Conservation (phyloP, 2,329 filamentous ascomycete species). For the Nigrospora sphaerica region DNA sequence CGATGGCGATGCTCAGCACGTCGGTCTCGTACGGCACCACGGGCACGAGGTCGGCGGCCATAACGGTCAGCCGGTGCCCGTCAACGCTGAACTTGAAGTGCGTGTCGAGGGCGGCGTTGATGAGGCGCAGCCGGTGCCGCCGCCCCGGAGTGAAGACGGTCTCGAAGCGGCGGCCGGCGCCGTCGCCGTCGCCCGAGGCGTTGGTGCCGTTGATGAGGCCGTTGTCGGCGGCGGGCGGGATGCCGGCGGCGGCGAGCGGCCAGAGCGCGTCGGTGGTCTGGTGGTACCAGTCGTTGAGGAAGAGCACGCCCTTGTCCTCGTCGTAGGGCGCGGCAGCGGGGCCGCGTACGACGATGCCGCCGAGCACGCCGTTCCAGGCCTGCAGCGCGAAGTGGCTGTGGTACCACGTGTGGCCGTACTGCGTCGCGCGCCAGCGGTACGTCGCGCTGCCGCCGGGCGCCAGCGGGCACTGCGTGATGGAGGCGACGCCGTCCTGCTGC, state of each 20-base stretch:
- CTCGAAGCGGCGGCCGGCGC: slow-evolving; percentile 10
- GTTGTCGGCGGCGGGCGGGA: slow-evolving; percentile 32
- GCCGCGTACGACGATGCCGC: slow-evolving; percentile 53
- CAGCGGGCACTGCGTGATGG: slow-evolving; percentile 41
- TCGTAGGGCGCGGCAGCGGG: slow-evolving; percentile 53
- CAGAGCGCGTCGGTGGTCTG: slow-evolving; percentile 29
- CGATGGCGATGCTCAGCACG: slow-evolving; percentile 20
- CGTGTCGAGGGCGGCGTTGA: slow-evolving; percentile 32
- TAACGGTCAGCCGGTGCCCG: slow-evolving; percentile 45
- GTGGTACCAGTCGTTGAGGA: slow-evolving; percentile 54
- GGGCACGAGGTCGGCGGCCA: slow-evolving; percentile 46
- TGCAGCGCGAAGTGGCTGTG: slow-evolving; percentile 50
- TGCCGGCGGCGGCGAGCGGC: slow-evolving; percentile 12
- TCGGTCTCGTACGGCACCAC: slow-evolving; percentile 43
- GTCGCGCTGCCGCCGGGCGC: slow-evolving; percentile 43
- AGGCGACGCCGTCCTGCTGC: slow-evolving; percentile 48
- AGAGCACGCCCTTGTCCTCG: slow-evolving; percentile 51
- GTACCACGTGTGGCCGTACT: slow-evolving; percentile 51
- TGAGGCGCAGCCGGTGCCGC: slow-evolving; percentile 36
- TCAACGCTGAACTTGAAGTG: slow-evolving; percentile 39
- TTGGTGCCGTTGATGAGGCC: slow-evolving; percentile 25
- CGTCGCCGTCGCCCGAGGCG: slow-evolving; percentile 16
- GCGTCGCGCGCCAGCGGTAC: slow-evolving; percentile 45
- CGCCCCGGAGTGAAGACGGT: slow-evolving; percentile 18
- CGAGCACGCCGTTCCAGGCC: slow-evolving; percentile 44